Conservation (phyloP, 164 flowering plant species). For the Dillenia turbinata region DNA sequence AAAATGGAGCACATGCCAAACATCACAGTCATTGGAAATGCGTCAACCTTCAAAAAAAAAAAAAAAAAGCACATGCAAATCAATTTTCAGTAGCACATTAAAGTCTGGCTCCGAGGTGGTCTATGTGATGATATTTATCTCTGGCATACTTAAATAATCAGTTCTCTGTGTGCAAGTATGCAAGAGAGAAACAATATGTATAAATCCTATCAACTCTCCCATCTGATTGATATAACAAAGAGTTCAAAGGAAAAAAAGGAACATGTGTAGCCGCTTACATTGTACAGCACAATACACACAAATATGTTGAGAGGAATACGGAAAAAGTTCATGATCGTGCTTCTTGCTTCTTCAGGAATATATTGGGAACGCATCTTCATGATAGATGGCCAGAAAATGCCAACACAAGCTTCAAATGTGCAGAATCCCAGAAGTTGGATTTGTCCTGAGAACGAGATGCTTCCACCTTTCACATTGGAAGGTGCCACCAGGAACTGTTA, state of each 20-base stretch:
- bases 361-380: constrained; percentile 99
- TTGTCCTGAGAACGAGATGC: constrained; percentile 70
- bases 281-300: constrained; percentile 87
- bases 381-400: constrained; percentile 95
- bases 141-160: too few species aligned
- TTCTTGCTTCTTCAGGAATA: constrained; percentile 96
- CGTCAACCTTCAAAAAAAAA: constrained; percentile 58
- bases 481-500: constrained; percentile 71
- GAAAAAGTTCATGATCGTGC: constrained; percentile 99
- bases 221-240: too few species aligned
- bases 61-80: too few species aligned
- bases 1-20: constrained; percentile 98
- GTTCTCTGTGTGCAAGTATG: too few species aligned
- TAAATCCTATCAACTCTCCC: too few species aligned
- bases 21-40: constrained; percentile 95
- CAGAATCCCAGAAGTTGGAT: constrained; percentile 90
- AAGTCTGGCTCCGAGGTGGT: too few species aligned
- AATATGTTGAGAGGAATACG: constrained; percentile 94
- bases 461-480: constrained; percentile 59
- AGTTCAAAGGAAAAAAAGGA: too few species aligned
- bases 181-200: too few species aligned
- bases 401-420: constrained; percentile 87
- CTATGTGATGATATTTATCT: too few species aligned
- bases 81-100: too few species aligned
- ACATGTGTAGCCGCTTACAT: constrained; percentile 45